These are phyloP conservation scores for Fusarium chuoi DNA, from an alignment of 2,329 filamentous ascomycete genomes.

Conservation along the genomic window DNA sequence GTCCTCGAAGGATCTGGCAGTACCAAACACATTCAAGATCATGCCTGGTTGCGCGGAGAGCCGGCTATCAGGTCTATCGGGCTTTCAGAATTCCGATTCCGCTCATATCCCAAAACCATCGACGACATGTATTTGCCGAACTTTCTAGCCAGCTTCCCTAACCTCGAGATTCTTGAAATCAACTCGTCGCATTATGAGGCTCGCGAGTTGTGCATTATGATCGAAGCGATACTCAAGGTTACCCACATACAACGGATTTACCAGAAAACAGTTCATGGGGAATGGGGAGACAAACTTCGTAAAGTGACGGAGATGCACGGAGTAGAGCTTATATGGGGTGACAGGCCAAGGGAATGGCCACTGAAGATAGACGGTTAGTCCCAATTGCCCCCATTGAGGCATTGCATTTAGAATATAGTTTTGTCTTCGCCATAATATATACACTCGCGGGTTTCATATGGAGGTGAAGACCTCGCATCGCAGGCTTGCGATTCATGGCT, in stretches of 20 bases:
- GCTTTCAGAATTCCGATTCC: slow-evolving; percentile 51
- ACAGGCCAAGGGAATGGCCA: slow-evolving; percentile 48
- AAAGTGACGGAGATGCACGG: slow-evolving; percentile 36
- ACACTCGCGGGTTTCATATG: background rate
- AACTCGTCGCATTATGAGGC: slow-evolving; percentile 45
- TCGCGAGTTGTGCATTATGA: slow-evolving; percentile 44
- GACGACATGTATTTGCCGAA: slow-evolving; percentile 46
- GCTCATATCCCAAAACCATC: slow-evolving; percentile 41
- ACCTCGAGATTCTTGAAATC: slow-evolving; percentile 51
- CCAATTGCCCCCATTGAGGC: background rate
- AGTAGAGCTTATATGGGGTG: slow-evolving; percentile 46
- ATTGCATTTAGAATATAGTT: background rate
- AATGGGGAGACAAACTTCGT: slow-evolving; percentile 45
- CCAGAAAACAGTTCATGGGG: slow-evolving; percentile 46
- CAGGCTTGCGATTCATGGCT: background rate
- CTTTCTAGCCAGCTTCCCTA: slow-evolving; percentile 52
- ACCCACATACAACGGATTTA: slow-evolving; percentile 50
- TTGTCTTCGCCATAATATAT: background rate
- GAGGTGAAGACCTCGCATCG: background rate
- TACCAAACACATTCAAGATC: slow-evolving; percentile 44
- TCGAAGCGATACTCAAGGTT: slow-evolving; percentile 46
- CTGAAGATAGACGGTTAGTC: slow-evolving; percentile 32
- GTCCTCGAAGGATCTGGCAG: slow-evolving; percentile 42
- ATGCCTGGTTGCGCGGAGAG: slow-evolving; percentile 51
- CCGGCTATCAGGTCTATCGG: slow-evolving; percentile 49